These are phyloP conservation scores for Beauveria bassiana DNA, from an alignment of 2,329 filamentous ascomycete genomes.

Conservation along the genomic window DNA sequence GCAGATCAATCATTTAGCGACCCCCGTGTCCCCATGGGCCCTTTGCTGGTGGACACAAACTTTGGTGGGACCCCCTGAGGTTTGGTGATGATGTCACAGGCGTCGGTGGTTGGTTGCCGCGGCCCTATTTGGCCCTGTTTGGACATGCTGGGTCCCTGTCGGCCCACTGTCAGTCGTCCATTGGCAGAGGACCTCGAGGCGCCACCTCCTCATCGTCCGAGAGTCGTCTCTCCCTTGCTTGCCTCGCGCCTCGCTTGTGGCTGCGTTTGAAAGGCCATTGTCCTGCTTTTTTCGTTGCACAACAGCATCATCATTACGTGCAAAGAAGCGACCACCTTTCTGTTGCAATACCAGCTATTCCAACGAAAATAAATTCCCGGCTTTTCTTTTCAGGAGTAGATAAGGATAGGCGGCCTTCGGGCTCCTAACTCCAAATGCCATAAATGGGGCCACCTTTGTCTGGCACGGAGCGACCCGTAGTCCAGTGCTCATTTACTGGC, in stretches of 20 bases:
- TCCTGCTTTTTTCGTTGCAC: neutral
- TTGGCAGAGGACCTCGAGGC: neutral
- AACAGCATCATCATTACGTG: too few species aligned
- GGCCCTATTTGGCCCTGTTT: neutral
- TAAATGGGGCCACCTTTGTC: neutral
- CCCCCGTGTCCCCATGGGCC: neutral
- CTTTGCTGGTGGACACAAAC: neutral
- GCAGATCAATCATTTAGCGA: neutral
- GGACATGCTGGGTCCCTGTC: neutral
- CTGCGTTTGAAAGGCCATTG: neutral
- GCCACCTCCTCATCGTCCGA: neutral
- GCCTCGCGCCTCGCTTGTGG: neutral
- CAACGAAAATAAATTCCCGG: neutral
- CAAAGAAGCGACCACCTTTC: too few species aligned
- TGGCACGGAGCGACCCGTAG: neutral
- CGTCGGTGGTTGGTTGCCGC: neutral
- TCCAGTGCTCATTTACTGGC: neutral
- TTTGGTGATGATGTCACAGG: conserved; percentile 7
- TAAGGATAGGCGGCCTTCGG: neutral
- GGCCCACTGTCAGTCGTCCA: neutral
- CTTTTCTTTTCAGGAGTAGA: neutral
- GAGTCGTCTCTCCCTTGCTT: too few species aligned
- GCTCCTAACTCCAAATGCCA: neutral
- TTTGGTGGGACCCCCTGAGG: conserved; percentile 7
- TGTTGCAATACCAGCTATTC: too few species aligned